phyloP scores from a whole-genome alignment of 1,139 yeast genomes.

The Yamadazyma dendronema region DNA sequence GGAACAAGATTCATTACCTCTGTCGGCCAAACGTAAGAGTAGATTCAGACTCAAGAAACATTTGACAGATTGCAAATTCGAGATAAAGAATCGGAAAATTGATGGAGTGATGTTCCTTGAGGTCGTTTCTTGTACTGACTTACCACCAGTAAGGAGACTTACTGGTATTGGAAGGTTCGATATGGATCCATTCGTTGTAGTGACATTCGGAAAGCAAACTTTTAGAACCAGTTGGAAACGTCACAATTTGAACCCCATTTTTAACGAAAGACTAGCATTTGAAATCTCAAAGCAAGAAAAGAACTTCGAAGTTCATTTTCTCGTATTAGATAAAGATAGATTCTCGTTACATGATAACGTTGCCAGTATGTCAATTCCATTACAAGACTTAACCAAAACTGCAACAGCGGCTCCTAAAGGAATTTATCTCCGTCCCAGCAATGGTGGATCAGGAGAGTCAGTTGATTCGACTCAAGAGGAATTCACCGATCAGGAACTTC shows the following conservation, averaged over 20 bases:
- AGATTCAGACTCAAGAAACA: slow-evolving; percentile 6
- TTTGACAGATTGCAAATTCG: slow-evolving; percentile 22
- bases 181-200: slow-evolving; percentile 95
- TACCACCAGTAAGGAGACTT: slow-evolving; percentile 64
- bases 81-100: slow-evolving; percentile 42
- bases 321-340: slow-evolving; percentile 80
- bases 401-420: slow-evolving; percentile 16
- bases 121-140: slow-evolving; percentile 64
- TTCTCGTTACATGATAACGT: slow-evolving; percentile 82
- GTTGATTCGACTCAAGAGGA: slow-evolving; percentile 8
- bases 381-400: slow-evolving; percentile 42
- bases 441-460: slow-evolving; percentile 7
- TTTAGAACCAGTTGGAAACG: slow-evolving; percentile 84
- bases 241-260: slow-evolving; percentile 81
- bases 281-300: slow-evolving; percentile 70
- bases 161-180: slow-evolving; percentile 71
- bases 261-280: slow-evolving; percentile 76
- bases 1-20: slow-evolving; percentile 3
- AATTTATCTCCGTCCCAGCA: slow-evolving; percentile 3
- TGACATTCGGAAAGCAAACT: slow-evolving; percentile 85
- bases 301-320: slow-evolving; percentile 63
- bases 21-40: background rate
- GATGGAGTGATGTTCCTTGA: slow-evolving; percentile 78
- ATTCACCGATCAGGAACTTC: slow-evolving; percentile 16
- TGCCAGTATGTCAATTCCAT: slow-evolving; percentile 58